phyloP scores from a whole-genome alignment of 768 basidiomycete species.

The Cyclocybe aegerita region DNA sequence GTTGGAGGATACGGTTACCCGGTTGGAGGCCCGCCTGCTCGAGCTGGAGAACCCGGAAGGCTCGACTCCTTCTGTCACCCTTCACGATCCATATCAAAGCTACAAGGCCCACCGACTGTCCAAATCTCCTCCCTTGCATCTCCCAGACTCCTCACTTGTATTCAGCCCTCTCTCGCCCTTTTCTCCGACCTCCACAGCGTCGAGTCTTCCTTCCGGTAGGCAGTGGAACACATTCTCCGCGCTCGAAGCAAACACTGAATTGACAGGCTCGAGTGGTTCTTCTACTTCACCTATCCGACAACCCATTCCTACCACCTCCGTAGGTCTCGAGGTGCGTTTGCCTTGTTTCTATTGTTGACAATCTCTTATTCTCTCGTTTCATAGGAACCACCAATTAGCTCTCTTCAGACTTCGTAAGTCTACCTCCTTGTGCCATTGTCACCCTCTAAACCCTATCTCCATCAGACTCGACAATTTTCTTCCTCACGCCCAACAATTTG shows the following conservation, averaged over 20 bases:
- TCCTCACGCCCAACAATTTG: slow-evolving; percentile 56
- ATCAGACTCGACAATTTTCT: slow-evolving; percentile 58
- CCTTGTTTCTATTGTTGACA: background rate
- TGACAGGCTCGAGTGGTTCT: slow-evolving; percentile 42
- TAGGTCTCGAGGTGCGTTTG: slow-evolving; percentile 37
- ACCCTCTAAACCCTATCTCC: slow-evolving; percentile 6
- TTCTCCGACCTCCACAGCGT: slow-evolving; percentile 42
- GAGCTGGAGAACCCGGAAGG: slow-evolving; percentile 57
- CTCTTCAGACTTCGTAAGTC: slow-evolving; percentile 38
- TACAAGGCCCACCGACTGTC: slow-evolving; percentile 30
- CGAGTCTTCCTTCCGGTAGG: slow-evolving; percentile 49
- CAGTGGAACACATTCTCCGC: slow-evolving; percentile 37
- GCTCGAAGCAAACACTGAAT: slow-evolving; percentile 37
- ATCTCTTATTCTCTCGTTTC: slow-evolving; percentile 5
- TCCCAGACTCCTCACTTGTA: slow-evolving; percentile 28
- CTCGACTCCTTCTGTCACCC: slow-evolving; percentile 43
- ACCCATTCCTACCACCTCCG: slow-evolving; percentile 32
- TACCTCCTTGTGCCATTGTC: background rate
- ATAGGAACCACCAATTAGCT: slow-evolving; percentile 39
- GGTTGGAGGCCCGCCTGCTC: slow-evolving; percentile 54
- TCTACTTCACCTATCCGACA: slow-evolving; percentile 38
- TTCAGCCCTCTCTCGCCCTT: slow-evolving; percentile 38
- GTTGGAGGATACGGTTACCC: slow-evolving; percentile 57
- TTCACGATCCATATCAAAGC: slow-evolving; percentile 50
- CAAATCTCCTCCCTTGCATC: slow-evolving; percentile 31